Evolutionary conservation across 441 rosid species (phyloP), one percentile per base, ranked within the genome.

Genomic region (Adansonia grandidieri): DNA sequence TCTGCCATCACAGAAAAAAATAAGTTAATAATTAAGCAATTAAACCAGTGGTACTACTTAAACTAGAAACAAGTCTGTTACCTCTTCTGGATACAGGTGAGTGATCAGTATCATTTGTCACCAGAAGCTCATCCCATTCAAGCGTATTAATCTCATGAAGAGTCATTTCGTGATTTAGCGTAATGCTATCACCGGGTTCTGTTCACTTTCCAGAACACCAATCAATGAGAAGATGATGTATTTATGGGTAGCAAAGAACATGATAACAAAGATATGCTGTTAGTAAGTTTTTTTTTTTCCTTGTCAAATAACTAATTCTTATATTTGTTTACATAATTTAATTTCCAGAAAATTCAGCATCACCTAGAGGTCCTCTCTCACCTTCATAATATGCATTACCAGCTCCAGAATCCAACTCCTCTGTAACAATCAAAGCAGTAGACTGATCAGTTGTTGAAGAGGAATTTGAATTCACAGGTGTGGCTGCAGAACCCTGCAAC

Each of bases 81-180:
- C 98, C 97, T 89, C 78, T 88, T 71, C 75, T 81, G 57, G 86
- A 75, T 56, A 47, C 73, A 63, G 78, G 40, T 32, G 82, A 80
- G 78, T 78, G 82, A 78, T 79, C 86, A 63, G 85, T 78, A 84
- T 90, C 91, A 81, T 87, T 87, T 54, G 87, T 78, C 78, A 90
- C 88, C 54, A 94, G 81, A 76, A 92, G 97, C 77, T 97, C 97
- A 74, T 97, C 98, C 99, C 99, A 97, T 73, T 95, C 99, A 80
- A 97, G 97, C 7, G 98, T 97, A 78, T 93, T 97, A 81, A 97
- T 84, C 84, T 97, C 99, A 61, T 88, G 98, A 86, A 97, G 92
- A 85, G 83, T 89, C 84, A 87, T 87, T 81, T 88, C 96, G 83
- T 93, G 95, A 85, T 85, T 89, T 83, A 83, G 84, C 0, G 84